Base-by-base conservation (phyloP, 306 rosid genomes). In the Vicia faba region DNA sequence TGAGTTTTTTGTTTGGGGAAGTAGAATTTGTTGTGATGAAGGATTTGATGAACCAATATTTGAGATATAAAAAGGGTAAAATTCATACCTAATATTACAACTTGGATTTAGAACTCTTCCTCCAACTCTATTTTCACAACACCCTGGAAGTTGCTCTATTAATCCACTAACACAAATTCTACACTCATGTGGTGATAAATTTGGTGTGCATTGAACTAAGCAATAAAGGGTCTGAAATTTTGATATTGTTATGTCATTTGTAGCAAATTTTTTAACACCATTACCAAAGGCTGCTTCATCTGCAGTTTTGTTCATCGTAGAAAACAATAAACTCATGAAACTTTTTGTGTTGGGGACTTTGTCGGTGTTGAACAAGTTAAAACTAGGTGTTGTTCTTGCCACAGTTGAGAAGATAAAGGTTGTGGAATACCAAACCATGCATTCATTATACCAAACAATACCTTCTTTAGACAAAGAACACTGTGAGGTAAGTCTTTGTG, bases 391-490 rank as follows among this genome's bases (percentile, higher is more conserved):
- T 7, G 39, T 41, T 3, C n/a, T 43, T 12, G 50, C 38, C 3
- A 38, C 4, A 7, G 33, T 18, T 4, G 49, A 61, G 19, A 61
- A 61, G 18, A 61, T 38, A 61, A 26, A 41, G 8, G 19, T 4
- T 7, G 50, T 41, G 13, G 68, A 63, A 25, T 63, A 63, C 38
- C 68, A 44, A 63, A 43, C 39, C 68, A 63, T 63, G 12, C 68
- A 63, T 44, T 41, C 54, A 7, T 63, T 35, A 6, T 63, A 63
- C 68, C 68, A 63, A 63, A 63, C 19, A 45, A 63, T 38, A 7
- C 53, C 68, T 41, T 63, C 68, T 63, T 63, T 43, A 4, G 68
- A 63, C 39, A 41, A 63, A 44, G 68, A 63, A 4, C 68, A 63
- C 2, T 43, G 14, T 13, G 11, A 23, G 8, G 54, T 41, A 20